phyloP scores from a whole-genome alignment of 2,329 filamentous ascomycete species.

The Sporothrix euskadiensis region DNA sequence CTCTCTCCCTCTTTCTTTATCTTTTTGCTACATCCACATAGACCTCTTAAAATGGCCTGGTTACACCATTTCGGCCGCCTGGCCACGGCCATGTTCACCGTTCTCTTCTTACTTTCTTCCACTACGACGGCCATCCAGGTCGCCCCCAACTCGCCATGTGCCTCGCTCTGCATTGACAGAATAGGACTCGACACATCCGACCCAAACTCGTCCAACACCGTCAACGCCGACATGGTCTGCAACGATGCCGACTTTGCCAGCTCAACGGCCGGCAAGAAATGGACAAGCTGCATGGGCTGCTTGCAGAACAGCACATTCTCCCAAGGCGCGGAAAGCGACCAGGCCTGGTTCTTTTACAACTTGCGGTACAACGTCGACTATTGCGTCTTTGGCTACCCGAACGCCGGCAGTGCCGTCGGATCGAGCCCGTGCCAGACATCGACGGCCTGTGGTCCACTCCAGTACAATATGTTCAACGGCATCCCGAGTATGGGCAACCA shows the following conservation, averaged over 20 bases:
- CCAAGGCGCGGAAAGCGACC: slow-evolving; percentile 52
- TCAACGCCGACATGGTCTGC: slow-evolving; percentile 51
- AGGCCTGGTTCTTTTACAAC: slow-evolving; percentile 60
- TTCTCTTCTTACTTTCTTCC: not conserved
- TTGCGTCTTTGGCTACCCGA: slow-evolving; percentile 55
- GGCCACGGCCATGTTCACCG: not conserved
- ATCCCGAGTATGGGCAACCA: slow-evolving; percentile 41
- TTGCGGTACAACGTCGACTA: slow-evolving; percentile 54
- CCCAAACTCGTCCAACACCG: slow-evolving; percentile 49
- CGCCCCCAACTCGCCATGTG: slow-evolving; percentile 56
- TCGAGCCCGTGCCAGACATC: slow-evolving; percentile 54
- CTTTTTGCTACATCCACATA: not conserved
- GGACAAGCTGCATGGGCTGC: slow-evolving; percentile 54
- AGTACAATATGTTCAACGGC: slow-evolving; percentile 44
- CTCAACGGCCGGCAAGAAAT: slow-evolving; percentile 46
- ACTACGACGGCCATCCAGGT: slow-evolving; percentile 47
- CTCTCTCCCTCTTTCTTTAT: not conserved
- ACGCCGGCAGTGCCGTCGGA: slow-evolving; percentile 46
- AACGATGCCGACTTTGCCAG: slow-evolving; percentile 47
- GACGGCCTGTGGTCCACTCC: slow-evolving; percentile 52
- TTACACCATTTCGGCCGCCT: not conserved
- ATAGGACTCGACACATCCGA: slow-evolving; percentile 46
- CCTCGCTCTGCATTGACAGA: slow-evolving; percentile 51
- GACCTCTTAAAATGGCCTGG: not conserved
- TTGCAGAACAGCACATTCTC: slow-evolving; percentile 54